Evolutionary conservation across 2,329 filamentous ascomycete species (phyloP).

Genomic region (Eutypella sp.): DNA sequence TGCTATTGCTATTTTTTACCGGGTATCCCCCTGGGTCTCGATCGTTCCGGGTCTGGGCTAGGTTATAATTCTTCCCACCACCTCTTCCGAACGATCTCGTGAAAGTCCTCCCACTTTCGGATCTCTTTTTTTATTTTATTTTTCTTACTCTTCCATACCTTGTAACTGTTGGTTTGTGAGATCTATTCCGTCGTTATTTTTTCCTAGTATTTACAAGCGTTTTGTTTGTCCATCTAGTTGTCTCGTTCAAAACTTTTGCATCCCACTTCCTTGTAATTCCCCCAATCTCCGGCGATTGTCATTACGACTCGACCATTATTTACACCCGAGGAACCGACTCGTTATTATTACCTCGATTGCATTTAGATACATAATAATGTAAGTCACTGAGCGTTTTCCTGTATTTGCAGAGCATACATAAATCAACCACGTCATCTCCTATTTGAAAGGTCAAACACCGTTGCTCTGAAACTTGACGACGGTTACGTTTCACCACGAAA

Average conservation of each 20-base stretch:
- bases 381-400: background rate
- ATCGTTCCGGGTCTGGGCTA: background rate
- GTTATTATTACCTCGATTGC: background rate
- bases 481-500: no score
- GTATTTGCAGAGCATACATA: background rate
- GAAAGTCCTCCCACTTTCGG: background rate
- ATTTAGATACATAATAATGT: background rate
- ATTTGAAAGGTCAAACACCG: background rate
- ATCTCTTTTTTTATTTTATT: background rate
- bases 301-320: background rate
- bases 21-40: background rate
- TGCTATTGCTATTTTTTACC: background rate
- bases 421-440: background rate
- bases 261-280: no score
- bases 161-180: background rate
- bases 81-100: no score
- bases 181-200: background rate
- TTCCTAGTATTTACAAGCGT: no score
- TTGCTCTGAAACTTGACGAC: no score
- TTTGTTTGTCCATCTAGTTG: no score
- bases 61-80: no score
- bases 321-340: background rate
- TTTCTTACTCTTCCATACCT: background rate
- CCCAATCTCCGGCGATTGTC: no score
- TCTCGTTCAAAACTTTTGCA: no score